Conservation (phyloP, 139 green algal genomes). For the Closterium sp. region DNA sequence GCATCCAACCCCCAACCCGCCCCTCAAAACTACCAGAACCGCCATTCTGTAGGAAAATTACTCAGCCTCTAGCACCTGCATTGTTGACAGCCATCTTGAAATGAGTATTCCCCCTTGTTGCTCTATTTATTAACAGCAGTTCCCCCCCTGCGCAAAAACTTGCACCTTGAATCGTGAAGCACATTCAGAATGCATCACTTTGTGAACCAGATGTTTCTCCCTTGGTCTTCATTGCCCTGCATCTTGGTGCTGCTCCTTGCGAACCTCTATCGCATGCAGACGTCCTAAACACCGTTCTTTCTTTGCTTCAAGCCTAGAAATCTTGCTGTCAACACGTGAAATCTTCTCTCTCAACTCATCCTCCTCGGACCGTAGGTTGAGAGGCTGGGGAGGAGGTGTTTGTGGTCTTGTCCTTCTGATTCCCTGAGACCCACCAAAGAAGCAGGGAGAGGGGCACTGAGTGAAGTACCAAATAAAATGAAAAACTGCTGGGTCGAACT, state of each 20-base stretch:
- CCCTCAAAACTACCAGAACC: no score
- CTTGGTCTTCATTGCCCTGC: not conserved
- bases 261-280: not conserved
- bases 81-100: no score
- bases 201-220: not conserved
- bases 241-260: not conserved
- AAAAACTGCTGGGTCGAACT: not conserved
- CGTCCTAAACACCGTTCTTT: not conserved
- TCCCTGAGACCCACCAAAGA: not conserved
- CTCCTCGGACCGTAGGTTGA: not conserved
- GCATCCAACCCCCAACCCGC: no score
- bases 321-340: not conserved
- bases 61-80: no score
- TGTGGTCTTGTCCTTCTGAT: not conserved
- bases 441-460: not conserved
- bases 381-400: not conserved
- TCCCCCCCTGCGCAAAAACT: no score
- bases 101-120: no score
- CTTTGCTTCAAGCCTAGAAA: not conserved
- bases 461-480: not conserved
- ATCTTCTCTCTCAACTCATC: not conserved
- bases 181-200: no score
- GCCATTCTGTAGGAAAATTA: no score
- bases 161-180: no score
- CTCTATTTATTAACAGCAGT: no score